phyloP scores from a whole-genome alignment of 441 rosid genomes.

The Viola pubescens region DNA sequence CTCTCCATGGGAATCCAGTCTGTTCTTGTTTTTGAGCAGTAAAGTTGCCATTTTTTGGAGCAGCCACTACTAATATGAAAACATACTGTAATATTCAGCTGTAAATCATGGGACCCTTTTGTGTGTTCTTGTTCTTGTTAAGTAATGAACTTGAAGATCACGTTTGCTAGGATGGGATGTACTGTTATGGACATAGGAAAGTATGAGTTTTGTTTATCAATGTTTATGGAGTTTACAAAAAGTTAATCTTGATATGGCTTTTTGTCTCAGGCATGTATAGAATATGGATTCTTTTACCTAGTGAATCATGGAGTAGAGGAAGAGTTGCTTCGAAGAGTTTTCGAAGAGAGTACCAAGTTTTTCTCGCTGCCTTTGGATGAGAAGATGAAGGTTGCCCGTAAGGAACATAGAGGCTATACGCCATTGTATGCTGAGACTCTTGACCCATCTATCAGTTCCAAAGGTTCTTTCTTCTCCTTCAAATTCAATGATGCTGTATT shows the following conservation, averaged over 20 bases:
- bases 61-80: too few species aligned
- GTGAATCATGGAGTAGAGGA: conserved; percentile 65
- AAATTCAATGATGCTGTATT: not conserved
- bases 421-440: conserved; percentile 56
- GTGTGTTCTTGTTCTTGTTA: not conserved
- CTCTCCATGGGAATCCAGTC: not conserved
- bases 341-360: conserved; percentile 43
- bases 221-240: not conserved
- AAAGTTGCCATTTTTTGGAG: not conserved
- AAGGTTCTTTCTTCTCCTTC: conserved; percentile 32
- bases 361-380: conserved; percentile 52
- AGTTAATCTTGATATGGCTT: not conserved
- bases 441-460: conserved; percentile 35
- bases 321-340: conserved; percentile 31
- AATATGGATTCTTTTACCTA: conserved; percentile 73
- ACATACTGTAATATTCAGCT: not conserved
- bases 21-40: not conserved
- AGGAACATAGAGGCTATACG: conserved; percentile 56
- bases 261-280: conserved; percentile 57
- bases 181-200: too few species aligned
- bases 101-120: not conserved
- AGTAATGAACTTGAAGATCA: too few species aligned
- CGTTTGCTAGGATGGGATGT: too few species aligned
- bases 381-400: conserved; percentile 43
- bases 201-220: too few species aligned